Percentiles rank a stretch among this genome's conserved stretches.
phyloP scores from a whole-genome alignment of 2,329 filamentous ascomycete species.

The Fusarium ramigenum region DNA sequence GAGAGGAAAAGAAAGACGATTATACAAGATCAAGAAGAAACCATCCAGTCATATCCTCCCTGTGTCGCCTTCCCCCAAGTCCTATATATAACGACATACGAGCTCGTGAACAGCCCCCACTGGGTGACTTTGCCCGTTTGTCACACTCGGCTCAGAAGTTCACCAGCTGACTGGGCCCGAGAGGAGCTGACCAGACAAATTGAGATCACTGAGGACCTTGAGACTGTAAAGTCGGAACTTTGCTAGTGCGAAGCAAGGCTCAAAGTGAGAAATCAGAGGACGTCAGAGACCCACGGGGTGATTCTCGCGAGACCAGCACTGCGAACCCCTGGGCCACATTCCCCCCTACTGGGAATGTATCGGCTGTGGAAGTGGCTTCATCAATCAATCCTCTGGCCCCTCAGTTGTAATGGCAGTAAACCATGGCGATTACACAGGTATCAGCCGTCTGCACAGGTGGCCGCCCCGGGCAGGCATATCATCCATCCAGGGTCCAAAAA shows the following conservation, averaged over 20 bases:
- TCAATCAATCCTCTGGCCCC: too few relatives aligned
- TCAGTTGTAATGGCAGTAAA: background rate
- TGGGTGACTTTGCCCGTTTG: background rate
- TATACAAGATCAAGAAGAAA: too few relatives aligned
- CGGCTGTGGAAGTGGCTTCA: too few relatives aligned
- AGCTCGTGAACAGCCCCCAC: background rate
- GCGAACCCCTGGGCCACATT: too few relatives aligned
- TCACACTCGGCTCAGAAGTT: background rate
- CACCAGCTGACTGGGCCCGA: background rate
- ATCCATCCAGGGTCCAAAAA: background rate
- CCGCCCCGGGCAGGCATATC: background rate
- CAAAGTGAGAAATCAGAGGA: background rate
- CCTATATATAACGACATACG: background rate
- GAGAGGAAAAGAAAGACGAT: background rate
- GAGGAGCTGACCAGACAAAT: too few relatives aligned
- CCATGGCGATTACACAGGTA: background rate
- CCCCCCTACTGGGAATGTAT: too few relatives aligned
- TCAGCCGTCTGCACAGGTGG: too few relatives aligned
- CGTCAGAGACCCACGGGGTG: too few relatives aligned
- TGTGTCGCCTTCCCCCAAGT: background rate
- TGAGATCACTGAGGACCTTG: background rate
- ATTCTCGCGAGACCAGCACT: too few relatives aligned
- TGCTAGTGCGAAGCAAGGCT: background rate
- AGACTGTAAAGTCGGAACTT: background rate
- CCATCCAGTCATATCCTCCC: accelerated